phyloP scores from a whole-genome alignment of 768 basidiomycete genomes.

The Trametes punicea region DNA sequence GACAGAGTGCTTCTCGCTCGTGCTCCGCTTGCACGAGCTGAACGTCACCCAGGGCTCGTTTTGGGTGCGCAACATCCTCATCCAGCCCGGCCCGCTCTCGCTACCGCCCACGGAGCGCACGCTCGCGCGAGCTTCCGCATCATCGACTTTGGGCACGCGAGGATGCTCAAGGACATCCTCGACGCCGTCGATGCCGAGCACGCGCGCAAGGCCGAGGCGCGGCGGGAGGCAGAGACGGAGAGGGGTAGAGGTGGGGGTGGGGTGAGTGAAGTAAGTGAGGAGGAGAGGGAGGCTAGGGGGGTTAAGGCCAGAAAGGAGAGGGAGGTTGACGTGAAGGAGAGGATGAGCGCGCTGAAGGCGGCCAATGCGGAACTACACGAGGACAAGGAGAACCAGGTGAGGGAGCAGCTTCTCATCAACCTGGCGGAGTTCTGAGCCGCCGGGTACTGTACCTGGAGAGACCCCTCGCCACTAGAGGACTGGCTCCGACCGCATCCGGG shows the following conservation, averaged over 20 bases:
- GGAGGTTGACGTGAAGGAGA: background rate
- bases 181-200: background rate
- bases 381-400: background rate
- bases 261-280: too few species aligned
- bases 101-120: conserved; percentile 31
- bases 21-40: conserved; percentile 40
- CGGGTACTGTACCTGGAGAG: too few species aligned
- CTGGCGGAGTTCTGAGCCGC: too few species aligned
- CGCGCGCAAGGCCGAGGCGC: background rate
- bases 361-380: background rate
- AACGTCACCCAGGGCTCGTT: conserved; percentile 41
- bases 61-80: conserved; percentile 41
- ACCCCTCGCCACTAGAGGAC: too few species aligned
- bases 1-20: conserved; percentile 32
- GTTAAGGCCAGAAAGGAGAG: too few species aligned
- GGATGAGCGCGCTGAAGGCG: background rate
- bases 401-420: conserved; percentile 10
- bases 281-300: background rate
- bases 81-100: conserved; percentile 41
- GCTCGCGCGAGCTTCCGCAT: conserved; percentile 37
- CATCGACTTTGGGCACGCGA: conserved; percentile 48
- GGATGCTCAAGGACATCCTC: background rate
- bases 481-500: too few species aligned
- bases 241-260: background rate
- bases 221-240: background rate